Percentiles rank a stretch among this genome's conserved stretches.
These are phyloP conservation scores for Nitzschia inconspicua DNA, from an alignment of 108 stramenopile species.

Conservation along the genomic window DNA sequence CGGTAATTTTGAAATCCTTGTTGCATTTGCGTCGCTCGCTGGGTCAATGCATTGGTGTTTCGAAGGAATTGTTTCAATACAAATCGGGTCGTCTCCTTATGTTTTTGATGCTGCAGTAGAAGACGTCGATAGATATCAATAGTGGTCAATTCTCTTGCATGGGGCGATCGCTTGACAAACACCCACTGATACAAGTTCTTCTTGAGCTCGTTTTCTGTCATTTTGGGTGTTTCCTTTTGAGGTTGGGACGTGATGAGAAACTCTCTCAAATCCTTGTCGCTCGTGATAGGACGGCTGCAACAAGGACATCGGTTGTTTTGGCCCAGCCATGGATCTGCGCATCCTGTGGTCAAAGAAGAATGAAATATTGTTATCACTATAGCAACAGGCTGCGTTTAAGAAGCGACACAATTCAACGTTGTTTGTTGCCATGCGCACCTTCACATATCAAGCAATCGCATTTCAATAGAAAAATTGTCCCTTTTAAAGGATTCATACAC, in stretches of 20 bases:
- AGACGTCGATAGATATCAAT: conserved; percentile 26
- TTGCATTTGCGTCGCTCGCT: conserved; percentile 18
- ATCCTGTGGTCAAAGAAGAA: neutral
- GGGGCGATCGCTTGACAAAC: neutral
- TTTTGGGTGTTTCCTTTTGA: neutral
- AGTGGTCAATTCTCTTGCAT: neutral
- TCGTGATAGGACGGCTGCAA: neutral
- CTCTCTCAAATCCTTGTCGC: neutral
- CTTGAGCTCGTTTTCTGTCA: conserved; percentile 70
- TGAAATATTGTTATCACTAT: neutral
- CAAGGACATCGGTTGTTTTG: neutral
- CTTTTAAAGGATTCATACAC: conserved; percentile 60
- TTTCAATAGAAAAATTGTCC: conserved; percentile 70
- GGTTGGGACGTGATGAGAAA: neutral
- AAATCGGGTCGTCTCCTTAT: conserved; percentile 56
- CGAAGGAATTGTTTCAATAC: conserved; percentile 65
- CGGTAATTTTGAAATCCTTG: conserved; percentile 41
- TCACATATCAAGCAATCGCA: conserved; percentile 83
- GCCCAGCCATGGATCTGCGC: neutral
- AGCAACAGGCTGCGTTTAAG: neutral
- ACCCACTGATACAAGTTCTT: neutral
- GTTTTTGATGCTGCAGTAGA: conserved; percentile 40
- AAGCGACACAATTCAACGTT: neutral
- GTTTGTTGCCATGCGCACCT: conserved; percentile 45
- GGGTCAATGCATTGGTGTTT: conserved; percentile 40